These are phyloP conservation scores for Tylopilus sp. DNA, from an alignment of 768 basidiomycete species.

Conservation along the genomic window DNA sequence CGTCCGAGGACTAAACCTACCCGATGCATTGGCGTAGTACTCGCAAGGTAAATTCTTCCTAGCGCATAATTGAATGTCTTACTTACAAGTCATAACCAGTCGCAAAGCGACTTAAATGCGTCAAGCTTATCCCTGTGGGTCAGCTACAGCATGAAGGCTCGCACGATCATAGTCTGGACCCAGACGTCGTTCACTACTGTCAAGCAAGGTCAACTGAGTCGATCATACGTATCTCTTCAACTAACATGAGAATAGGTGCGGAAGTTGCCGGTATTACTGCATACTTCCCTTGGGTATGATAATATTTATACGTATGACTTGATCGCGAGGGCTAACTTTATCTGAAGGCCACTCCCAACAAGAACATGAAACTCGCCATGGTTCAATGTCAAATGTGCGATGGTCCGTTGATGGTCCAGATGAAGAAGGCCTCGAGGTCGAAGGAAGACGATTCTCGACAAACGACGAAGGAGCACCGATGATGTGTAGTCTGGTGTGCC, in stretches of 20 bases:
- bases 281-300: constrained; percentile 47
- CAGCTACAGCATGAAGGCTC: constrained; percentile 40
- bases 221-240: neutral
- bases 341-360: constrained; percentile 46
- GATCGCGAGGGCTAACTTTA: neutral
- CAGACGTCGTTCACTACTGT: constrained; percentile 48
- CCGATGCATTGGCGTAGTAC: constrained; percentile 37
- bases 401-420: constrained; percentile 55
- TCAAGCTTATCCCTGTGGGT: constrained; percentile 42
- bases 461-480: constrained; percentile 57
- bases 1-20: neutral
- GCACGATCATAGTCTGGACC: constrained; percentile 46
- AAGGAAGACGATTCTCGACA: constrained; percentile 48
- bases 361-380: too few species aligned
- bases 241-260: constrained; percentile 37
- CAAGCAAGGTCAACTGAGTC: constrained; percentile 37
- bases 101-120: constrained; percentile 49
- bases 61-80: neutral
- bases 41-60: constrained; percentile 40
- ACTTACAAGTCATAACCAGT: constrained; percentile 27
- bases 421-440: constrained; percentile 46
- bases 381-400: constrained; percentile 51
- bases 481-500: constrained; percentile 56
- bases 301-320: too few species aligned
- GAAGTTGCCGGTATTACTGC: constrained; percentile 56